These are phyloP conservation scores for Mycosphaerelloides madeirae DNA, from an alignment of 2,329 filamentous ascomycete species.

Conservation along the genomic window DNA sequence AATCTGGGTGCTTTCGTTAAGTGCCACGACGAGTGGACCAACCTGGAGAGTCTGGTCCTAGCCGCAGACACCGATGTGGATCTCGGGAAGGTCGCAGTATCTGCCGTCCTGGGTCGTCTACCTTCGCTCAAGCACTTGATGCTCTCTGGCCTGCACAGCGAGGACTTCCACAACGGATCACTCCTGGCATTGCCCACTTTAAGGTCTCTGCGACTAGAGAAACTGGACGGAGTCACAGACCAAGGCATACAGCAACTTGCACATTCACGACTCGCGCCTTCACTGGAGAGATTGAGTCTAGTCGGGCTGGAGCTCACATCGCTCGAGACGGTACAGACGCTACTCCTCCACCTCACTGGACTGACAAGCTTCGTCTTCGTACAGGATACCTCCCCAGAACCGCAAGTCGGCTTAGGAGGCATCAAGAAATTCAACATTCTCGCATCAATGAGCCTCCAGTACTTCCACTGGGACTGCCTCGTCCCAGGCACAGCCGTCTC, in stretches of 20 bases:
- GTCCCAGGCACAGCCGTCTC: slow-evolving; percentile 53
- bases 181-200: slow-evolving; percentile 51
- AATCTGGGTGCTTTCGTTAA: slow-evolving; percentile 51
- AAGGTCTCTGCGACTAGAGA: slow-evolving; percentile 52
- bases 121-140: slow-evolving; percentile 51
- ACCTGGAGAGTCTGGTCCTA: slow-evolving; percentile 51
- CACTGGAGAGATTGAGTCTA: slow-evolving; percentile 46
- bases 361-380: slow-evolving; percentile 50
- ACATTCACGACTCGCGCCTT: slow-evolving; percentile 41
- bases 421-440: slow-evolving; percentile 32
- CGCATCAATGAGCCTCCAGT: slow-evolving; percentile 45
- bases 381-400: slow-evolving; percentile 47
- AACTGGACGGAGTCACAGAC: slow-evolving; percentile 53
- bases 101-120: slow-evolving; percentile 50
- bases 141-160: slow-evolving; percentile 49
- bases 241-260: slow-evolving; percentile 49
- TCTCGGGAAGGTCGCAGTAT: slow-evolving; percentile 52
- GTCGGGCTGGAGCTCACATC: slow-evolving; percentile 52
- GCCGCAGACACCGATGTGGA: slow-evolving; percentile 40
- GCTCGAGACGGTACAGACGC: slow-evolving; percentile 48
- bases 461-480: slow-evolving; percentile 59
- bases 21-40: slow-evolving; percentile 49
- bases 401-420: slow-evolving; percentile 42
- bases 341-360: slow-evolving; percentile 44
- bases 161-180: slow-evolving; percentile 53